Evolutionary conservation across 2,329 filamentous ascomycete genomes (phyloP).

Genomic region (Polytolypa hystricis): DNA sequence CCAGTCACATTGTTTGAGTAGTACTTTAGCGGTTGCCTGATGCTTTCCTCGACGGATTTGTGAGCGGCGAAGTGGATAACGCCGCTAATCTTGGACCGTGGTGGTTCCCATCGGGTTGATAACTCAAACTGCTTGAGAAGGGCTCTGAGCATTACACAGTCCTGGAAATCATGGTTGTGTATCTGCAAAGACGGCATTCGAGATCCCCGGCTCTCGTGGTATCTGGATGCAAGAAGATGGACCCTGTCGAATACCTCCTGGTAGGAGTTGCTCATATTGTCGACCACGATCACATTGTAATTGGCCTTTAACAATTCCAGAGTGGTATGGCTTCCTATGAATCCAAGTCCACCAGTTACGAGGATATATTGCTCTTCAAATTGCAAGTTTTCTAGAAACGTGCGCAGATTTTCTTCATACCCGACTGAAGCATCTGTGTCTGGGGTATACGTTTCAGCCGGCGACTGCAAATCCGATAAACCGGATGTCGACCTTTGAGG

Average conservation of each 20-base stretch:
- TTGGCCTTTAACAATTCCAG: conserved; percentile 30
- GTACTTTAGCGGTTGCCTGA: conserved; percentile 49
- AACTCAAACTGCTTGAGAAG: conserved; percentile 34
- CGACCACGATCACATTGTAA: conserved; percentile 33
- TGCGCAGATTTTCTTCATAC: conserved; percentile 35
- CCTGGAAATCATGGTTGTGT: conserved; percentile 39
- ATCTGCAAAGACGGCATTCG: conserved; percentile 36
- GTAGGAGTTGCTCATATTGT: conserved; percentile 32
- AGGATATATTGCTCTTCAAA: conserved; percentile 31
- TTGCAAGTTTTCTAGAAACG: conserved; percentile 30
- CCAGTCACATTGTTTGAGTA: conserved; percentile 59
- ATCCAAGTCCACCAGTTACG: conserved; percentile 32
- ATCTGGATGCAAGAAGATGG: conserved; percentile 20
- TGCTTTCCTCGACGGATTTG: conserved; percentile 56
- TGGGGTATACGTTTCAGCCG: conserved; percentile 28
- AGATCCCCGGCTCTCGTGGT: conserved; percentile 29
- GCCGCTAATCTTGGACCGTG: conserved; percentile 44
- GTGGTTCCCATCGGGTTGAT: conserved; percentile 22
- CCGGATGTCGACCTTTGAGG: conserved; percentile 20
- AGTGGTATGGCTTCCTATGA: conserved; percentile 34
- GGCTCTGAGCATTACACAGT: conserved; percentile 30
- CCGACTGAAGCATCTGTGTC: conserved; percentile 35
- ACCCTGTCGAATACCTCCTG: conserved; percentile 26
- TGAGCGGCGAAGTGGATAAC: conserved; percentile 62
- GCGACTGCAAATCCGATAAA: conserved; percentile 21